phyloP scores from a whole-genome alignment of 768 basidiomycete genomes.

The Lentinula lateritia region DNA sequence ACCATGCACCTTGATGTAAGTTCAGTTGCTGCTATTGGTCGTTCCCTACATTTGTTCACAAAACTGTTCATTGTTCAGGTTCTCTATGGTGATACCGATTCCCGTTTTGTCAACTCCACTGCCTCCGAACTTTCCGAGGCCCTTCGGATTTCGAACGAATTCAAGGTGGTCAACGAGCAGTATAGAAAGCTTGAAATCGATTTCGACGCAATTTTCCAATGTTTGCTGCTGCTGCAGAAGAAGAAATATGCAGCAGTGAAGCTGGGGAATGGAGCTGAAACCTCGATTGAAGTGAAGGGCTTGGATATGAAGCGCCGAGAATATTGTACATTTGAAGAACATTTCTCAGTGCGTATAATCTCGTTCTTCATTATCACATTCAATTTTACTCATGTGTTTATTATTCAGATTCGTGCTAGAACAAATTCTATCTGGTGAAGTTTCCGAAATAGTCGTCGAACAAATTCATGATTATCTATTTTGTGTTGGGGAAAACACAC shows the following conservation, averaged over 20 bases:
- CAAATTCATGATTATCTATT: conserved; percentile 90
- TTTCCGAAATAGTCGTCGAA: conserved; percentile 83
- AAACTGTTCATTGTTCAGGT: conserved; percentile 55
- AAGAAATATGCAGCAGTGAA: conserved; percentile 99
- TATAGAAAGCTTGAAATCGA: conserved; percentile 97
- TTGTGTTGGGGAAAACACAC: conserved; percentile 63
- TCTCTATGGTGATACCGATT: conserved; percentile 98
- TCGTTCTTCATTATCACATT: not conserved
- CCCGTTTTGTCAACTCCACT: conserved; percentile 96
- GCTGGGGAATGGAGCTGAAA: conserved; percentile 75
- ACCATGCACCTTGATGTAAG: conserved; percentile 83
- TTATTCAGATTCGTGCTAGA: conserved; percentile 74
- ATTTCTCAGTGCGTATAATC: conserved; percentile 73
- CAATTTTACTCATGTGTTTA: not conserved
- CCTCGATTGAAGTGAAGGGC: conserved; percentile 89
- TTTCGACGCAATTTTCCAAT: conserved; percentile 89
- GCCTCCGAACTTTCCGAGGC: conserved; percentile 85
- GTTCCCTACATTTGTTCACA: not conserved
- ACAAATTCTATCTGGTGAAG: conserved; percentile 86
- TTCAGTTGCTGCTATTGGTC: not conserved
- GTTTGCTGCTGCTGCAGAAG: conserved; percentile 90
- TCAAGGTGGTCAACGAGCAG: conserved; percentile 95
- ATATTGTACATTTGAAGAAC: conserved; percentile 84
- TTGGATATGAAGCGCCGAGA: conserved; percentile 99
- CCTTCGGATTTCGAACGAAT: conserved; percentile 81